Conservation (phyloP, 257 asterid species). For the Solanum chilense region DNA sequence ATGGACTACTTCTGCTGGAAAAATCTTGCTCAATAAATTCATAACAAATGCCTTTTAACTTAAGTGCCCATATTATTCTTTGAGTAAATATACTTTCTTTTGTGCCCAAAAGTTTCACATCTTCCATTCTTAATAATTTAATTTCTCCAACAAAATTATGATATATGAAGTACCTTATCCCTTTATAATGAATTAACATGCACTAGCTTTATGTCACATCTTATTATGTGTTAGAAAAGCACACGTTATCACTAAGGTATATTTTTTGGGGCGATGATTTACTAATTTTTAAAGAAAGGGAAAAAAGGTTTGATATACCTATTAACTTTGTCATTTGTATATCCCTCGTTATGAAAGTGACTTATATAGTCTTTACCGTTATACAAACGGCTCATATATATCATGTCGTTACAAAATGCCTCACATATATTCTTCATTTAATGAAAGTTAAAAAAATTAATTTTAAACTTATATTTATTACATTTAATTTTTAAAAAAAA, state of each 20-base stretch:
- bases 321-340: too few relatives aligned
- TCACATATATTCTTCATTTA: too few relatives aligned
- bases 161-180: neutral
- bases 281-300: neutral
- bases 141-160: neutral
- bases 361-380: too few relatives aligned
- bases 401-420: too few relatives aligned
- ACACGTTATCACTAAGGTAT: neutral
- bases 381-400: too few relatives aligned
- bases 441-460: too few relatives aligned
- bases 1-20: neutral
- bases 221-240: neutral
- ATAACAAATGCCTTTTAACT: neutral
- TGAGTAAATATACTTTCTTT: neutral
- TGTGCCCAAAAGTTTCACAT: neutral
- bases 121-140: neutral
- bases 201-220: neutral
- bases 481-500: too few relatives aligned
- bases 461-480: too few relatives aligned
- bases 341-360: too few relatives aligned
- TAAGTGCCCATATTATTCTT: conserved; percentile 3
- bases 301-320: rapidly evolving
- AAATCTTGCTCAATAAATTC: neutral
- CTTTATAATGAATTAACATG: neutral
- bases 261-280: neutral